phyloP scores from a whole-genome alignment of 2,329 filamentous ascomycete species.

The Fusarium haematococcum region DNA sequence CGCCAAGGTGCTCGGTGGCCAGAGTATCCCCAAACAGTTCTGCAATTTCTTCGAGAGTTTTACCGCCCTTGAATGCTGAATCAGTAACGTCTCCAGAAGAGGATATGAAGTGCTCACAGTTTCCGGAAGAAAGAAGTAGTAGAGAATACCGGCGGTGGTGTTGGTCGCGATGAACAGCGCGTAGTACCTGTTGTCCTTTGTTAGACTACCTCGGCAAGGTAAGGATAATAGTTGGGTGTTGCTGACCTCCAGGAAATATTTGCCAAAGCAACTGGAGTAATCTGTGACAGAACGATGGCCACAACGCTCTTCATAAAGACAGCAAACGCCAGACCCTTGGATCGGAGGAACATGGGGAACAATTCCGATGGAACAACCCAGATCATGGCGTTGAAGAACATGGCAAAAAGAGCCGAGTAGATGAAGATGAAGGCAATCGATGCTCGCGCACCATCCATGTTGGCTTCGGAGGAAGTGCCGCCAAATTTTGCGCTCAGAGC shows the following conservation, averaged over 20 bases:
- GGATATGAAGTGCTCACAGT: background rate
- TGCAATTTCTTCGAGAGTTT: background rate
- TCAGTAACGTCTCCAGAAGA: background rate
- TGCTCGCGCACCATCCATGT: constrained; percentile 35
- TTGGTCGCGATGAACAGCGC: background rate
- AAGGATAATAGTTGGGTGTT: background rate
- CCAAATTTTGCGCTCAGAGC: constrained; percentile 40
- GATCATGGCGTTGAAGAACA: constrained; percentile 50
- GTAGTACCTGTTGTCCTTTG: background rate
- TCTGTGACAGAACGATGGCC: constrained; percentile 46
- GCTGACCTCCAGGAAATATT: constrained; percentile 2
- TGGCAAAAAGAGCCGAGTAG: constrained; percentile 44
- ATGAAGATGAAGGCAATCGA: constrained; percentile 49
- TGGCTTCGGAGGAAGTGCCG: constrained; percentile 14
- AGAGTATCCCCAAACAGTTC: background rate
- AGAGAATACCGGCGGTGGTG: background rate
- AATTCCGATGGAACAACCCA: constrained; percentile 47
- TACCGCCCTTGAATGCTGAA: background rate
- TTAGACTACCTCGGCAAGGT: background rate
- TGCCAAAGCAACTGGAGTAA: constrained; percentile 39
- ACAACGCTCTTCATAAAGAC: constrained; percentile 44
- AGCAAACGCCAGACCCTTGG: constrained; percentile 39
- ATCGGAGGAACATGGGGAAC: constrained; percentile 39
- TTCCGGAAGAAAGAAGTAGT: background rate
- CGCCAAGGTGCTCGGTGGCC: background rate